These are phyloP conservation scores for Cicer judaicum DNA, from an alignment of 306 rosid species.

Conservation along the genomic window DNA sequence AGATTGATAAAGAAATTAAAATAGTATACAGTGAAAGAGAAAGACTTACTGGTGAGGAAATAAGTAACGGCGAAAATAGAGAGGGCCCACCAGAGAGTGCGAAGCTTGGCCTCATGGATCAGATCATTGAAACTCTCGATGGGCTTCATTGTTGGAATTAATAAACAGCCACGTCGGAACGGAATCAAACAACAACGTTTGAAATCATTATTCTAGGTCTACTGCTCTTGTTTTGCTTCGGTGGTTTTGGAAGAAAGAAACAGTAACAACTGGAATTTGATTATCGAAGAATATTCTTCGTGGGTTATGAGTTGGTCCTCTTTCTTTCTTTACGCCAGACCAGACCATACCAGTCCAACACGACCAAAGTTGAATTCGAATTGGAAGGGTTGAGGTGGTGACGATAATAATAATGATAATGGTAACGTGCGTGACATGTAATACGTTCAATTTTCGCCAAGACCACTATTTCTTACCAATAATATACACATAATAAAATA, in stretches of 20 bases:
- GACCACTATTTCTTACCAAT: too few relatives aligned
- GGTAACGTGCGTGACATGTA: not conserved
- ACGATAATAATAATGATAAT: not conserved
- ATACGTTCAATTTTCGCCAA: not conserved
- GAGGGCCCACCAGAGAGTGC: slow-evolving; percentile 90
- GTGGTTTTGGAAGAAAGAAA: not conserved
- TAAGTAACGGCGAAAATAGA: slow-evolving; percentile 78
- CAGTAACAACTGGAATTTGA: not conserved
- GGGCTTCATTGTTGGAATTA: slow-evolving; percentile 48
- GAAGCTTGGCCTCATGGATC: slow-evolving; percentile 80
- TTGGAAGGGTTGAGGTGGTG: not conserved
- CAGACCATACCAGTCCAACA: too few relatives aligned
- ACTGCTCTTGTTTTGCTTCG: not conserved
- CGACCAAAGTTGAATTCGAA: slow-evolving; percentile 15
- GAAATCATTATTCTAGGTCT: slow-evolving; percentile 24
- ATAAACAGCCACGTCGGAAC: too few relatives aligned
- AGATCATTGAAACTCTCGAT: slow-evolving; percentile 76
- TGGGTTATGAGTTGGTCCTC: slow-evolving; percentile 1
- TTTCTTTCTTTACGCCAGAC: not conserved
- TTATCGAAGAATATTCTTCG: slow-evolving; percentile 6
- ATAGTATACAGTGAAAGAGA: not conserved
- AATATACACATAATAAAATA: too few relatives aligned
- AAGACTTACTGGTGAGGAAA: slow-evolving; percentile 75
- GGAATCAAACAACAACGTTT: not conserved
- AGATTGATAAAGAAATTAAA: too few relatives aligned